Evolutionary conservation across 2,329 filamentous ascomycete species (phyloP).

Genomic region (Blastomyces percursus): DNA sequence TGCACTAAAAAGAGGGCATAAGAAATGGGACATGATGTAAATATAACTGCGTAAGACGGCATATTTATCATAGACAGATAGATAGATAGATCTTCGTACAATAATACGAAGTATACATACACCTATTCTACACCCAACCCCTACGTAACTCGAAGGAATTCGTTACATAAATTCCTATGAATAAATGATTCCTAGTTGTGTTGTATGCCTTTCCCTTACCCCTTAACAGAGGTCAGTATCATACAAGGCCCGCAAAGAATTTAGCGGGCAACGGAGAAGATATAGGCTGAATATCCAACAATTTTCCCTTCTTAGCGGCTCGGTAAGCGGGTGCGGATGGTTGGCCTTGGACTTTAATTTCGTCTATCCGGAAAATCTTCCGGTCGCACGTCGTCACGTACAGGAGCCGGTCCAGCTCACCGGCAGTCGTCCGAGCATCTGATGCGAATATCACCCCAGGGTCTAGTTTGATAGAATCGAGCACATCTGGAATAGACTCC

Average conservation of each 20-base stretch:
- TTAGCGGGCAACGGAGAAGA: conserved; percentile 18
- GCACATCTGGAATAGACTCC: not conserved
- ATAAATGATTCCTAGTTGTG: not conserved
- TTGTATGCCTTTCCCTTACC: not conserved
- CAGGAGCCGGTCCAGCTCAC: conserved; percentile 16
- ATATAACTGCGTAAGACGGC: not conserved
- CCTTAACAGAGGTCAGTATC: not conserved
- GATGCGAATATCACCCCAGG: not conserved
- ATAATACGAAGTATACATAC: not conserved
- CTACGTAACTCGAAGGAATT: not conserved
- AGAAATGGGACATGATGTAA: not conserved
- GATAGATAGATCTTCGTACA: not conserved
- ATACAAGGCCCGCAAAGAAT: conserved; percentile 26
- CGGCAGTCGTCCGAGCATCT: conserved; percentile 10
- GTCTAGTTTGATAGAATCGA: conserved; percentile 15
- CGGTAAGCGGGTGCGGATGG: conserved; percentile 25
- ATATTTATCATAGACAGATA: not conserved
- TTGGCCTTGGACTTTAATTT: conserved; percentile 33
- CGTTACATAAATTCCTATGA: not conserved
- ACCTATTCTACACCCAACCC: not conserved
- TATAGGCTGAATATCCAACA: conserved; percentile 24
- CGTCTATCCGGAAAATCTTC: conserved; percentile 26
- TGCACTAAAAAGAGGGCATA: not conserved
- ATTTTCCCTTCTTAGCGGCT: conserved; percentile 31
- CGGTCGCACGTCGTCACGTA: conserved; percentile 30